Base-by-base conservation (phyloP, 2,329 filamentous ascomycete species). In the Botrytis byssoidea region DNA sequence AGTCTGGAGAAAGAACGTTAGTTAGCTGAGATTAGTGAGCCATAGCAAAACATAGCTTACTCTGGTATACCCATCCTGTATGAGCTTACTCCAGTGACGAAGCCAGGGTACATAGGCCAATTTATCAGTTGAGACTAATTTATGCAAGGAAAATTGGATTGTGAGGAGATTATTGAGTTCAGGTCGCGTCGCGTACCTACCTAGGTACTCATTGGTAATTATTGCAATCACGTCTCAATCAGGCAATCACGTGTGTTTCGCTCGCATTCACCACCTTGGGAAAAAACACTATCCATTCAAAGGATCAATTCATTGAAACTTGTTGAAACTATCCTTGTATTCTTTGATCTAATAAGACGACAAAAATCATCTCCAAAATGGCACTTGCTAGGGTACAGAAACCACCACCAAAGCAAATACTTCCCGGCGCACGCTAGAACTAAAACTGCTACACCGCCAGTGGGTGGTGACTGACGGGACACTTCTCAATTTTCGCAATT, bases 51-150 rank as follows among this genome's bases (percentile, higher is more conserved):
- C 20, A 55, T 22, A 29, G 8, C 69, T 63, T 55, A 71, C 69
- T 51, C 42, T 18, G 44, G 44, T 32, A 71, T 51, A 12, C 69
- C 69, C 69, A 71, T 73, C 29, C 16, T 51, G 25, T 22, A 29
- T 14, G 25, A 40, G 46, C 25, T 29, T 63, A 16, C 3, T 16
- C 8, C 16, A 55, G 51, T 16, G 25, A 29, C 25, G 51, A 14
- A 14, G n/a, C 25, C 25, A 29, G 25, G 51, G 10, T 7, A 16
- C 12, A 14, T 1, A 29, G 12, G 12, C 12, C 25, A 37, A 1
- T 3, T 55, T 4, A 40, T 55, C 8, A 16, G n/a, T n/a, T 16
- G 40, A 40, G 25, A n/a, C 20, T 40, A 12, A 29, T 18, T 55
- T 20, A 20, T 67, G 25, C 46, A 46, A 18, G 64, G 29, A 16